A percentile compares a stretch with the other conserved stretches of the same genome.
Evolutionary conservation across 2,329 filamentous ascomycete genomes (phyloP).

Genomic region (Trichoderma sp.): DNA sequence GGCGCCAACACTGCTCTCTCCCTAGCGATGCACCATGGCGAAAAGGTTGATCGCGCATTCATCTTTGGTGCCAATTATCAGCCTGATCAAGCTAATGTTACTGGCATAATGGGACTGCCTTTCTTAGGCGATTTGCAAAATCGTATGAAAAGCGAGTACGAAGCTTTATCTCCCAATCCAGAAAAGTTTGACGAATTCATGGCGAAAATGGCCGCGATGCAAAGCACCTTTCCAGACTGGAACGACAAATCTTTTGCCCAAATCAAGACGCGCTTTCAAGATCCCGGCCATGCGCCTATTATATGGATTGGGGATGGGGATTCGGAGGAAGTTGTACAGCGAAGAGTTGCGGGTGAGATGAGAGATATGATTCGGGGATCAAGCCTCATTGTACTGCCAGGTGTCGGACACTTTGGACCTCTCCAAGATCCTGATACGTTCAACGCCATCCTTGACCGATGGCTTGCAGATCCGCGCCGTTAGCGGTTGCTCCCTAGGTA

Average conservation of each 20-base stretch:
- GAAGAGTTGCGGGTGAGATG: neutral
- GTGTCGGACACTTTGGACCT: neutral
- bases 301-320: neutral
- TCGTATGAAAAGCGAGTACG: neutral
- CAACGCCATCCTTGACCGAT: neutral
- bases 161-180: neutral
- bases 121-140: neutral
- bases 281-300: neutral
- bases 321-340: neutral
- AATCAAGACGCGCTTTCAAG: neutral
- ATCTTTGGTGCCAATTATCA: slow-evolving; percentile 9
- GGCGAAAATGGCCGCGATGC: neutral
- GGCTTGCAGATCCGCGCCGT: neutral
- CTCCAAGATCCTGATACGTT: neutral
- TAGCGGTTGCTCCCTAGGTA: neutral
- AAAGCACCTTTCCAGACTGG: neutral
- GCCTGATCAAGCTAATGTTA: neutral
- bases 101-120: neutral
- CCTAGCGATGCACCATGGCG: neutral
- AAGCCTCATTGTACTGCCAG: neutral
- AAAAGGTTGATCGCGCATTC: neutral
- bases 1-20: slow-evolving; percentile 10
- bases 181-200: neutral
- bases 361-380: neutral
- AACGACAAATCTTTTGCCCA: neutral